These are phyloP conservation scores for Xylaria scruposa DNA, from an alignment of 495 filamentous ascomycete species.

Conservation along the genomic window DNA sequence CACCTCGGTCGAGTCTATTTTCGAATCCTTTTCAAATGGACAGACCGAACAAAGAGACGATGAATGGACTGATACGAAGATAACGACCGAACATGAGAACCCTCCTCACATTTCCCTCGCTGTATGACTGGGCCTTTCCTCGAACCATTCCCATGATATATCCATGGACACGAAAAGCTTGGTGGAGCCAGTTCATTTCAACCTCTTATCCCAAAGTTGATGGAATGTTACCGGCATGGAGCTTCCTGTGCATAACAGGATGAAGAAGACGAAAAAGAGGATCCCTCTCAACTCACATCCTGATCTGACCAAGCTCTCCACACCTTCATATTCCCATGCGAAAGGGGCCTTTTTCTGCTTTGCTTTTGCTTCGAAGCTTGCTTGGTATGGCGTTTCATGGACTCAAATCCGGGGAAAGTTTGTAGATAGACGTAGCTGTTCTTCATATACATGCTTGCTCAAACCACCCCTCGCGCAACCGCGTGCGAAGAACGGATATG, in stretches of 20 bases:
- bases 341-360: background rate
- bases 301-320: background rate
- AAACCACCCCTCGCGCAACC: background rate
- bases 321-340: background rate
- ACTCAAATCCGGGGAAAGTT: background rate
- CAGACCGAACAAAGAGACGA: background rate
- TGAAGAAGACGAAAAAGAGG: background rate
- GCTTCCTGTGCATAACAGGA: too few species aligned
- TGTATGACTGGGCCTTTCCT: background rate
- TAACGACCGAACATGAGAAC: slow-evolving; percentile 4
- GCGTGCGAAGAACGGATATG: background rate
- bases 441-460: slow-evolving; percentile 2
- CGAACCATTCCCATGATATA: slow-evolving; percentile 10
- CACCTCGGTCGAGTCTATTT: background rate
- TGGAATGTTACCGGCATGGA: slow-evolving; percentile 9
- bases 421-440: background rate
- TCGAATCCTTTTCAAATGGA: background rate
- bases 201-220: background rate
- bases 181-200: background rate
- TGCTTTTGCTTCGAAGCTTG: background rate
- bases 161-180: slow-evolving; percentile 3
- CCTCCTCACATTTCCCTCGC: background rate
- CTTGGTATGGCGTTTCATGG: slow-evolving; percentile 7
- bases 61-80: slow-evolving; percentile 20
- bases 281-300: slow-evolving; percentile 5